phyloP scores from a whole-genome alignment of 2,329 filamentous ascomycete genomes.

The Monilinia aucupariae region DNA sequence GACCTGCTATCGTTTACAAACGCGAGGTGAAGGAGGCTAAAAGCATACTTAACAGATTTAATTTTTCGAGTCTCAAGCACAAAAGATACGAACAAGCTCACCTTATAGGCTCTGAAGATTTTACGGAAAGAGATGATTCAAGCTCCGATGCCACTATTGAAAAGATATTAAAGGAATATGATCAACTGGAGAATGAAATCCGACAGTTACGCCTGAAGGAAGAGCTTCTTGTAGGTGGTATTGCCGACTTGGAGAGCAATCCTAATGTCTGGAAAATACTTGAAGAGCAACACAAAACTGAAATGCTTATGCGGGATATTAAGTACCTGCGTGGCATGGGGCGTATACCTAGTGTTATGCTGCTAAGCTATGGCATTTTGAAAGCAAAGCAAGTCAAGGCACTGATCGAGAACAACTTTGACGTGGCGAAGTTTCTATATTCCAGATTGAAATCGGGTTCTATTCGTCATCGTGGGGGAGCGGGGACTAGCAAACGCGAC shows the following conservation, averaged over 20 bases:
- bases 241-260: background rate
- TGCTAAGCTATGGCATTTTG: background rate
- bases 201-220: too few relatives aligned
- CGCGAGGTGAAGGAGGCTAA: background rate
- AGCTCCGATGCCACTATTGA: too few relatives aligned
- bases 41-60: background rate
- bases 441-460: background rate
- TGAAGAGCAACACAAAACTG: background rate
- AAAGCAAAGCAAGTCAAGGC: background rate
- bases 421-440: background rate
- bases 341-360: background rate
- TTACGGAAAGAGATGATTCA: background rate
- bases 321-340: background rate
- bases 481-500: background rate
- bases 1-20: background rate
- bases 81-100: background rate
- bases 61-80: background rate
- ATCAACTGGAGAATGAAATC: too few relatives aligned
- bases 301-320: background rate
- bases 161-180: too few relatives aligned
- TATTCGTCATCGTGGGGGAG: background rate
- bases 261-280: background rate
- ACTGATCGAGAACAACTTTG: background rate
- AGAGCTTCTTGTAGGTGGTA: too few relatives aligned
- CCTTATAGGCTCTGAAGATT: background rate